Conservation (phyloP, 768 basidiomycete species). For the Panaeolus cyanescens region DNA sequence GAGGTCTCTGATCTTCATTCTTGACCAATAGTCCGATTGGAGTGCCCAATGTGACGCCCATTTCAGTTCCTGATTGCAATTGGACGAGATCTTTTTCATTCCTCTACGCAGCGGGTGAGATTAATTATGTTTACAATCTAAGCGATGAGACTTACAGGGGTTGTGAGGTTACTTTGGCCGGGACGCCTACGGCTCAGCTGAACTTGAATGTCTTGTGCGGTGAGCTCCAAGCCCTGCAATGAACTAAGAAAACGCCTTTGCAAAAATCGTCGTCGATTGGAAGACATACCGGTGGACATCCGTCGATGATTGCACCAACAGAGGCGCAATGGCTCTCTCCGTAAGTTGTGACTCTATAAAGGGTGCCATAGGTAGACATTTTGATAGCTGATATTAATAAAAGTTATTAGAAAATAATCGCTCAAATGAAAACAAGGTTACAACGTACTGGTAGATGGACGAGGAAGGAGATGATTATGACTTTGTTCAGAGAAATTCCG, state of each 20-base stretch:
- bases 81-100: constrained; percentile 95
- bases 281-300: constrained; percentile 84
- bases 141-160: constrained; percentile 64
- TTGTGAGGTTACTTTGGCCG: constrained; percentile 95
- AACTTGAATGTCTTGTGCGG: constrained; percentile 82
- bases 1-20: constrained; percentile 97
- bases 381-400: not conserved
- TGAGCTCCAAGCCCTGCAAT: constrained; percentile 76
- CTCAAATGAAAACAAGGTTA: not conserved
- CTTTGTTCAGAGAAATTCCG: not conserved
- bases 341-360: constrained; percentile 95
- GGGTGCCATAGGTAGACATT: constrained; percentile 93
- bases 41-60: constrained; percentile 94
- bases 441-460: not conserved
- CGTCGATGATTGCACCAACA: constrained; percentile 97
- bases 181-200: constrained; percentile 92
- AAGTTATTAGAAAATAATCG: not conserved
- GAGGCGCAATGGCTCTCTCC: constrained; percentile 98
- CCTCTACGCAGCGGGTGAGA: constrained; percentile 48
- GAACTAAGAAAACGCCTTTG: constrained; percentile 9
- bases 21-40: constrained; percentile 96
- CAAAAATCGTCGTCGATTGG: constrained; percentile 3
- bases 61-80: constrained; percentile 92
- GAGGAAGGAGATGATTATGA: not conserved
- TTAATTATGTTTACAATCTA: constrained; percentile 1